A percentile compares a stretch with the other conserved stretches of the same genome.
Evolutionary conservation across 148 eudicot genomes (phyloP).

Genomic region (Dianthus caryophyllus): DNA sequence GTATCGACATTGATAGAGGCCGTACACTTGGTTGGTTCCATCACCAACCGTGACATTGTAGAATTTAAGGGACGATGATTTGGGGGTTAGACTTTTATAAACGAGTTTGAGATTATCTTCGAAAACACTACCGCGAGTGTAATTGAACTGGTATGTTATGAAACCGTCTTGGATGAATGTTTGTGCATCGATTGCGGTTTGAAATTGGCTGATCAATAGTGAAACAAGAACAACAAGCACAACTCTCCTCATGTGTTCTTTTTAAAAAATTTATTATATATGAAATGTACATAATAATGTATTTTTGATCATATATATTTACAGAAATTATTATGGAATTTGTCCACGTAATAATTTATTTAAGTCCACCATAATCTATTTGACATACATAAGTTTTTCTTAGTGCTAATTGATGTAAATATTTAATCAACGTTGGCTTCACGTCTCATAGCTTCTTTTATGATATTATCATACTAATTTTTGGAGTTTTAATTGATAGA

Average conservation of each 20-base stretch:
- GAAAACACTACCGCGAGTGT: slow-evolving; percentile 2
- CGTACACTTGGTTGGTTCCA: not conserved
- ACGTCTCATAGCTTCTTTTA: no score
- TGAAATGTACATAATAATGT: no score
- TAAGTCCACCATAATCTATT: not conserved
- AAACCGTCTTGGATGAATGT: not conserved
- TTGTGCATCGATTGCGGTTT: not conserved
- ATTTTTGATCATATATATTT: no score
- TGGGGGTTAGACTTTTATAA: slow-evolving; percentile 3
- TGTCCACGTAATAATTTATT: not conserved
- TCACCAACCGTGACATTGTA: slow-evolving; percentile 5
- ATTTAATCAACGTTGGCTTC: no score
- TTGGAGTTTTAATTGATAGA: no score
- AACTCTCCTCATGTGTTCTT: not conserved
- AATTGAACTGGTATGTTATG: not conserved
- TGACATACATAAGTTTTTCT: not conserved
- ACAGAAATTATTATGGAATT: not conserved
- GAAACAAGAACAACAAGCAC: not conserved
- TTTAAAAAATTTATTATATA: not conserved
- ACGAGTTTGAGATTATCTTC: slow-evolving; percentile 7
- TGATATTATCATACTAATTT: not conserved
- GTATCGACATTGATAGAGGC: slow-evolving; percentile 14
- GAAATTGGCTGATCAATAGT: not conserved
- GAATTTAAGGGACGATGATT: slow-evolving; percentile 10
- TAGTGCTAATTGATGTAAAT: no score